Base-by-base conservation (phyloP, 2,329 filamentous ascomycete species). In the Herpotrichia juniperi region DNA sequence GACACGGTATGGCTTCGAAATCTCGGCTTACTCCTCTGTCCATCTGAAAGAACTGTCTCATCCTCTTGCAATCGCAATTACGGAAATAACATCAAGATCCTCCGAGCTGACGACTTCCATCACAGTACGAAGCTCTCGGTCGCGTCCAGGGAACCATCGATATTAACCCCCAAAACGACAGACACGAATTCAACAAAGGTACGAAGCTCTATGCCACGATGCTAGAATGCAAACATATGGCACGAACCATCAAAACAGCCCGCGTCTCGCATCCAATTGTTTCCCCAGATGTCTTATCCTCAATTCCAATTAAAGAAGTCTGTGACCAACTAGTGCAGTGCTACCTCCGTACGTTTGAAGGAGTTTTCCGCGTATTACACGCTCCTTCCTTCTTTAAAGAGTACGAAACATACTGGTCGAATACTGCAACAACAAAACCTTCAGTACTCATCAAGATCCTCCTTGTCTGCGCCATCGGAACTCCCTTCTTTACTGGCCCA, bases 381-480 rank as follows among this genome's bases (percentile, higher is more conserved):
- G 64, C 82, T 0, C 81, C 81, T 0, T 76, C 74, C 0, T 84
- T 84, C 28, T 68, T 51, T 16, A 72, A 66, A 11, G 77, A 79
- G 3, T 84, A 83, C 19, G 78, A 83, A 12, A 71, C 72, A 0
- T 65, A 83, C 2, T 87, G 84, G 83, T 30, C 50, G 0, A 52
- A 67, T 0, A 63, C 70, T 0, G 69, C 77, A 17, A 65, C 67
- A 2, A 69, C 67, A 0, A 85, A 59, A n/a, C 54, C 61, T 2
- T 86, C 53, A 32, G 82, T 14, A 70, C 81, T 42, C 78, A 81
- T 53, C 54, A 86, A 25, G 81, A 85, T 63, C 64, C 85, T 68
- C 14, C 58, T 70, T 2, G 62, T 68, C 1, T 64, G 60, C 28
- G 64, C 67, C 10, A 66, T 70, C 19, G 6, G 78, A 80, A 59